Evolutionary conservation across 2,329 filamentous ascomycete species (phyloP).

Genomic region (Phaeoacremonium minimum): DNA sequence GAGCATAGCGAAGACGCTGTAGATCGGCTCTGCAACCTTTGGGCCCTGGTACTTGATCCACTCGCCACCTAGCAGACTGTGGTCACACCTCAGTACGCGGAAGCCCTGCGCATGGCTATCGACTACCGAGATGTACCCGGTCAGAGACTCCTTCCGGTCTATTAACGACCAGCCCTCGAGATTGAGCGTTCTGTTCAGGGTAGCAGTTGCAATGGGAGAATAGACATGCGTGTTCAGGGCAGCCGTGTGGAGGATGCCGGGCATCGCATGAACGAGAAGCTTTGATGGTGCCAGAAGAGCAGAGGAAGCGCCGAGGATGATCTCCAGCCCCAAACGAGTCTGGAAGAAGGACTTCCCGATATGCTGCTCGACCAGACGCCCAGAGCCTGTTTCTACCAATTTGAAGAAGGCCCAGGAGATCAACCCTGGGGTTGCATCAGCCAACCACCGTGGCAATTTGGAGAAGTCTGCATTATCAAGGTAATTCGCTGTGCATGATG

Average conservation of each 20-base stretch:
- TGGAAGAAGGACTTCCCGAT: conserved; percentile 61
- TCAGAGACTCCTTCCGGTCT: conserved; percentile 79
- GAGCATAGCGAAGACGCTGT: conserved; percentile 92
- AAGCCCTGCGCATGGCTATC: conserved; percentile 70
- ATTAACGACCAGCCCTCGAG: conserved; percentile 69
- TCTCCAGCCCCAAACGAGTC: conserved; percentile 68
- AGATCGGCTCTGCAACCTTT: conserved; percentile 76
- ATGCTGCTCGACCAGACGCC: conserved; percentile 35
- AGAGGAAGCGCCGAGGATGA: conserved; percentile 62
- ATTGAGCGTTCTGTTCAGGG: conserved; percentile 63
- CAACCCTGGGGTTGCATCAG: conserved; percentile 62
- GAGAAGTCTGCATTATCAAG: conserved; percentile 59
- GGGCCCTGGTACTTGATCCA: conserved; percentile 62
- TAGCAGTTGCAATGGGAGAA: conserved; percentile 51
- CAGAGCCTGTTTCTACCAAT: conserved; percentile 35
- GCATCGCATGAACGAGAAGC: conserved; percentile 61
- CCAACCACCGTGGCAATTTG: conserved; percentile 49
- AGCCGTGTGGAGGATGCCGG: conserved; percentile 68
- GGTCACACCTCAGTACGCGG: conserved; percentile 84
- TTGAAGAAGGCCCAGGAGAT: conserved; percentile 63
- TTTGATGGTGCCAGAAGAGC: conserved; percentile 65
- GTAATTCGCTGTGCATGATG: conserved; percentile 58
- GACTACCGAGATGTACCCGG: conserved; percentile 88
- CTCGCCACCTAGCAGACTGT: conserved; percentile 88
- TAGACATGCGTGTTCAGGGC: conserved; percentile 72